Conservation (phyloP, 805 yeast genomes). For the Schwanniomyces sp. region DNA sequence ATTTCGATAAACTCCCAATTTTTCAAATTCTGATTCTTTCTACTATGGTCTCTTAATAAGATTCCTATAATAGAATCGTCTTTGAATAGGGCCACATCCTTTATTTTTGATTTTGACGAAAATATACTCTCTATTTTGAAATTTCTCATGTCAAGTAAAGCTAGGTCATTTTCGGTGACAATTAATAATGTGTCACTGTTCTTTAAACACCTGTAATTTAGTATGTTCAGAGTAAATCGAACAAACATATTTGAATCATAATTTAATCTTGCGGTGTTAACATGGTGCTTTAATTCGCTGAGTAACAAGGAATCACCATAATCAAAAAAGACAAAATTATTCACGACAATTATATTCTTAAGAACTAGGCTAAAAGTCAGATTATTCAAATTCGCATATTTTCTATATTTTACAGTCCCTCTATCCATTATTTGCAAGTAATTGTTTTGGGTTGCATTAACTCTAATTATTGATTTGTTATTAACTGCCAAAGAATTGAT, state of each 20-base stretch:
- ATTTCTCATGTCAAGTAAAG: constrained; percentile 1
- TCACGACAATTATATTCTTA: neutral
- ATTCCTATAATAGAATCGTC: constrained; percentile 1
- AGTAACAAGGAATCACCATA: neutral
- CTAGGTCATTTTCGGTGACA: constrained; percentile 4
- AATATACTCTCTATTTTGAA: constrained; percentile 3
- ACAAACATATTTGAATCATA: constrained; percentile 1
- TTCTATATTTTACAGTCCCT: neutral
- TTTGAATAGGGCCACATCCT: neutral
- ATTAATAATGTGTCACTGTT: neutral
- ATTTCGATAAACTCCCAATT: constrained; percentile 2
- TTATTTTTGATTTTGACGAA: neutral
- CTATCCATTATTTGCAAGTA: constrained; percentile 2
- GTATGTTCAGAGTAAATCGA: constrained; percentile 1
- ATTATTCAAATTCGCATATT: neutral
- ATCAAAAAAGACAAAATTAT: neutral
- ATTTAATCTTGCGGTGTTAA: neutral
- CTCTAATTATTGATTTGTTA: constrained; percentile 2
- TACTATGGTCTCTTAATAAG: neutral
- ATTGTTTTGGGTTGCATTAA: neutral
- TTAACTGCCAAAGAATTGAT: constrained; percentile 10
- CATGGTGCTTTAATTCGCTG: neutral
- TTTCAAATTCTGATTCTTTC: neutral
- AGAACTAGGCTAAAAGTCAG: neutral
- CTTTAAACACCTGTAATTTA: neutral